Evolutionary conservation across 371 early-diverging fungal species (phyloP), one percentile per base, ranked within the genome.

Genomic region (Sporodiniella umbellata): DNA sequence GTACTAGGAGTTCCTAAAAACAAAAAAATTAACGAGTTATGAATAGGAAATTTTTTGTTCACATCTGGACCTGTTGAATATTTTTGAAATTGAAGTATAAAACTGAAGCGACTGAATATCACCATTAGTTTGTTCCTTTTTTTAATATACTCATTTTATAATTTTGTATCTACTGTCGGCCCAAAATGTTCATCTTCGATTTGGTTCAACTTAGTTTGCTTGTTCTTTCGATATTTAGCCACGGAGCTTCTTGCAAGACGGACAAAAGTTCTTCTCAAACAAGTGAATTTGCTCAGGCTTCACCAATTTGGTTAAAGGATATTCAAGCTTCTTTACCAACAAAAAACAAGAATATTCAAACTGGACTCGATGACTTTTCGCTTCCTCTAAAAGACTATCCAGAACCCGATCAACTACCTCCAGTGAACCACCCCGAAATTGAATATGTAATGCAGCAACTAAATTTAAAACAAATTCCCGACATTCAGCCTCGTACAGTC

Each of bases 381-480:
- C 8, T 15, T 64, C 5, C 60, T 67, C 21, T 30, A 55, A 3
- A 53, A 35, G 8, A 33, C 4, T 76, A 72, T 28, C 77, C 77
- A 1, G 42, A 33, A 17, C 58, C 48, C 1, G 46, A 59, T 12
- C 33, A 70, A 38, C 58, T 56, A 22, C 68, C 72, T 3, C 58
- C 77, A 0, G 33, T 48, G 0, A 52, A 72, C 45, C 66, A 70
- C 18, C 72, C 78, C 0, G 76, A 78, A 30, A 77, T 83, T 3
- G 68, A 79, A 42, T 54, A 53, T 0, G 79, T 73, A 18, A 48
- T 83, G 4, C 53, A 62, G 0, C 64, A 64, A 3, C 40, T 81
- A 14, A 72, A 81, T 53, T 71, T 78, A 66, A 49, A 58, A 28
- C 68, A 70, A 39, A 68, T 81, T n/a, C 78, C 78, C 3, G 48